Conservation (phyloP, 495 filamentous ascomycete species). For the Neurospora intermedia region DNA sequence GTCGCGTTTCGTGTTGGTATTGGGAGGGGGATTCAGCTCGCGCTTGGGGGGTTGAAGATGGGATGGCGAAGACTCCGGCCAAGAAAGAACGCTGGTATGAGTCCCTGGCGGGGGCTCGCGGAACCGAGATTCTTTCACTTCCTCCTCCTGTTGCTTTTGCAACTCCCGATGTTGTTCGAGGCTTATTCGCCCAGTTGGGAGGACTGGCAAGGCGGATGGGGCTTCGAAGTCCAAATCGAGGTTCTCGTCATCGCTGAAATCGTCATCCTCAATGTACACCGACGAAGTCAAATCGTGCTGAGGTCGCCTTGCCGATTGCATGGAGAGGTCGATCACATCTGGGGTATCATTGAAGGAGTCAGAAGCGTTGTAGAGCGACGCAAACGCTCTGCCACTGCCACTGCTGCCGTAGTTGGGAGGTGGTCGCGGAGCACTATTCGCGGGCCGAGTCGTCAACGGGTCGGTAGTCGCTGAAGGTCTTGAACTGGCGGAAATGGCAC, state of each 20-base stretch:
- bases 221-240: constrained; percentile 51
- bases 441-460: constrained; percentile 8
- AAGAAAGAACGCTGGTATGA: constrained; percentile 14
- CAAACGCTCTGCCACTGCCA: constrained; percentile 19
- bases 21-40: constrained; percentile 1
- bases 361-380: constrained; percentile 28
- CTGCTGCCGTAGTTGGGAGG: neutral
- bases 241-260: constrained; percentile 60
- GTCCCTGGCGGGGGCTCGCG: constrained; percentile 6
- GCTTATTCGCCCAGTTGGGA: constrained; percentile 16
- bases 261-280: constrained; percentile 49
- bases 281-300: constrained; percentile 9
- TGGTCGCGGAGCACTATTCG: constrained; percentile 3
- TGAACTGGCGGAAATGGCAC: neutral
- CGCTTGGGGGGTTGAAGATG: constrained; percentile 11
- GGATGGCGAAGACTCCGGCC: constrained; percentile 26
- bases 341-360: constrained; percentile 34
- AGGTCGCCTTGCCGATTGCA: neutral
- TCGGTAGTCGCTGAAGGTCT: neutral
- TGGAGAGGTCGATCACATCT: constrained; percentile 10
- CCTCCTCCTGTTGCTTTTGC: neutral
- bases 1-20: constrained; percentile 21
- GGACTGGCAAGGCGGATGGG: constrained; percentile 32
- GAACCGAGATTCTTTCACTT: neutral
- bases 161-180: neutral